These are phyloP conservation scores for Botrytis deweyae DNA, from an alignment of 2,329 filamentous ascomycete genomes.

Conservation along the genomic window DNA sequence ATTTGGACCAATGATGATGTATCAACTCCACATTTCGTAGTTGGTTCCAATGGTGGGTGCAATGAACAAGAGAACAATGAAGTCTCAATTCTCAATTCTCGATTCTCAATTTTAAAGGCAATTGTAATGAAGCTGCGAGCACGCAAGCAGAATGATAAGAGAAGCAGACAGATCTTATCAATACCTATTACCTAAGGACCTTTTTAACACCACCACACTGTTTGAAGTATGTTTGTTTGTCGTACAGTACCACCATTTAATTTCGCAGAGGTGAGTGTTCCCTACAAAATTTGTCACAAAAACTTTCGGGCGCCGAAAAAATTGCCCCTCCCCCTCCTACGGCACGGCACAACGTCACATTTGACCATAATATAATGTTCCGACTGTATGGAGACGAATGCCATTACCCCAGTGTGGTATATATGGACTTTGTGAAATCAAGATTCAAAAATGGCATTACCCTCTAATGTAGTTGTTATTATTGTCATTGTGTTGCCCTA, in stretches of 20 bases:
- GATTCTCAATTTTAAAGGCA: not conserved
- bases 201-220: not conserved
- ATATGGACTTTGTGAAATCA: not conserved
- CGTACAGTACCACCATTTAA: not conserved
- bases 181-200: not conserved
- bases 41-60: not conserved
- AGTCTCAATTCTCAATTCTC: not conserved
- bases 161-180: not conserved
- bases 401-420: not conserved
- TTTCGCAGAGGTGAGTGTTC: not conserved
- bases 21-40: not conserved
- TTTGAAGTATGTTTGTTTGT: not conserved
- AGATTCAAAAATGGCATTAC: too few relatives aligned
- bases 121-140: not conserved
- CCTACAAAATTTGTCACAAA: not conserved
- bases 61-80: not conserved
- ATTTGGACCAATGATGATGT: not conserved
- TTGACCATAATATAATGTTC: not conserved
- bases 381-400: conserved; percentile 1
- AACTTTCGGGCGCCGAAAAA: conserved; percentile 6
- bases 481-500: not conserved
- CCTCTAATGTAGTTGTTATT: not conserved
- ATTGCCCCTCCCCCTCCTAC: conserved; percentile 13
- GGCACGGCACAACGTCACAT: not conserved
- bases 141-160: conserved; percentile 1